phyloP scores from a whole-genome alignment of 352 stramenopile genomes.

The Globisporangium nagaii region DNA sequence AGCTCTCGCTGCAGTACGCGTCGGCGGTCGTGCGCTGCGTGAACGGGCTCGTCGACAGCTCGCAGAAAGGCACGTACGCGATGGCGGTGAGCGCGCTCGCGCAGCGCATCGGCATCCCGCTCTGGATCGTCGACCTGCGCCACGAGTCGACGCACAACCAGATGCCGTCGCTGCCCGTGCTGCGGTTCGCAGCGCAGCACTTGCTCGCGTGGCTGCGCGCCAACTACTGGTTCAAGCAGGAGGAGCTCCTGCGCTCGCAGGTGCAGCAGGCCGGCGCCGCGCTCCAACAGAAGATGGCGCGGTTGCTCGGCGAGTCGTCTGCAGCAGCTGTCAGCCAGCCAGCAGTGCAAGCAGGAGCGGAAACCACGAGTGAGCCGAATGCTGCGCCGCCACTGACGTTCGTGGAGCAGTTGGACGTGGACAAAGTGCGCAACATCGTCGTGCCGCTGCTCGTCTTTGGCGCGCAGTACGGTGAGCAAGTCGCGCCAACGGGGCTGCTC shows the following conservation, averaged over 20 bases:
- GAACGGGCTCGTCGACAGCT: slow-evolving; percentile 77
- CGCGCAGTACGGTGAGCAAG: slow-evolving; percentile 41
- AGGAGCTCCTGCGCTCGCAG: slow-evolving; percentile 34
- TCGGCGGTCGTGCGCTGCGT: slow-evolving; percentile 70
- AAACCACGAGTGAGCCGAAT: background rate
- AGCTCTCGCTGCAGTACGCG: slow-evolving; percentile 68
- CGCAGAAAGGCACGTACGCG: slow-evolving; percentile 75
- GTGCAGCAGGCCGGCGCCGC: slow-evolving; percentile 39
- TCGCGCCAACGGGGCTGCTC: slow-evolving; percentile 37
- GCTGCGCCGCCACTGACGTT: background rate
- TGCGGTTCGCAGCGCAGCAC: slow-evolving; percentile 83
- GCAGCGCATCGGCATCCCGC: slow-evolving; percentile 86
- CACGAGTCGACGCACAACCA: slow-evolving; percentile 93
- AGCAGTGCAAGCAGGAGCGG: background rate
- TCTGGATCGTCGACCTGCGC: slow-evolving; percentile 91
- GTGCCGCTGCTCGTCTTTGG: slow-evolving; percentile 61
- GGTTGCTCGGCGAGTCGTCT: slow-evolving; percentile 8
- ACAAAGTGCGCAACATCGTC: slow-evolving; percentile 51
- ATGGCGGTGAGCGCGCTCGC: slow-evolving; percentile 73
- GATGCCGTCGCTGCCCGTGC: slow-evolving; percentile 84
- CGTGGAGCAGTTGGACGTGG: slow-evolving; percentile 26
- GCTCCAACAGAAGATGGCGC: slow-evolving; percentile 22
- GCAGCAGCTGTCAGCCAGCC: background rate
- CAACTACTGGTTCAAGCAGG: slow-evolving; percentile 87
- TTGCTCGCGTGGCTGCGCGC: slow-evolving; percentile 83